Conservation (phyloP, 345 rosid genomes). For the Eutrema heterophyllum region DNA sequence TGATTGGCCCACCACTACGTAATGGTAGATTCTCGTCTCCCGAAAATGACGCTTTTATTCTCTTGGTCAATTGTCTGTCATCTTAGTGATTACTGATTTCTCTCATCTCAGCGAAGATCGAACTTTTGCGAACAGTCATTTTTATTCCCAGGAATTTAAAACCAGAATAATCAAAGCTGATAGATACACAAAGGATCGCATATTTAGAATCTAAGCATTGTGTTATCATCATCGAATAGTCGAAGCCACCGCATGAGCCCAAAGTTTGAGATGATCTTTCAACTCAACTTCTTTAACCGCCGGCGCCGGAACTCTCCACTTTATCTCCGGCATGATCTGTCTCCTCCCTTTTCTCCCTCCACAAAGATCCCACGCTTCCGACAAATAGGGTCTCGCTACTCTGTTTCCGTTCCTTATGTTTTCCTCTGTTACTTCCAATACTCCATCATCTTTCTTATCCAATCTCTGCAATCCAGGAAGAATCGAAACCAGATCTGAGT, state of each 20-base stretch:
- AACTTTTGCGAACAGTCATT: too few species aligned
- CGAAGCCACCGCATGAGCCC: slow-evolving; percentile 72
- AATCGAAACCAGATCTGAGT: slow-evolving; percentile 45
- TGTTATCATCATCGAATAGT: slow-evolving; percentile 44
- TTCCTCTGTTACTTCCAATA: not conserved
- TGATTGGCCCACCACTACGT: too few species aligned
- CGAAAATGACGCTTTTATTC: too few species aligned
- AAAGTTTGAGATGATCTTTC: slow-evolving; percentile 54
- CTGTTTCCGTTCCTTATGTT: not conserved
- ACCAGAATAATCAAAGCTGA: not conserved
- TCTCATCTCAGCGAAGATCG: too few species aligned
- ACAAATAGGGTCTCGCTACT: slow-evolving; percentile 51
- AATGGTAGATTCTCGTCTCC: too few species aligned
- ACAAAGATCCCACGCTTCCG: slow-evolving; percentile 55
- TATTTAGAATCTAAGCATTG: not conserved
- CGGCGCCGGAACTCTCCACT: slow-evolving; percentile 41
- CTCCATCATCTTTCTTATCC: slow-evolving; percentile 22
- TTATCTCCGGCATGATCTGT: slow-evolving; percentile 25
- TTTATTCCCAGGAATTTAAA: not conserved
- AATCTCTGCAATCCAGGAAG: slow-evolving; percentile 61
- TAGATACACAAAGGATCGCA: not conserved
- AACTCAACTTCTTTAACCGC: slow-evolving; percentile 39
- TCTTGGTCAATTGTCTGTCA: too few species aligned
- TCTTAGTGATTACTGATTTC: too few species aligned
- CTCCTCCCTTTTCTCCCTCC: slow-evolving; percentile 31